Percentiles rank a stretch among this genome's conserved stretches.
These are phyloP conservation scores for Calonectria pteridis DNA, from an alignment of 2,329 filamentous ascomycete species.

Conservation along the genomic window DNA sequence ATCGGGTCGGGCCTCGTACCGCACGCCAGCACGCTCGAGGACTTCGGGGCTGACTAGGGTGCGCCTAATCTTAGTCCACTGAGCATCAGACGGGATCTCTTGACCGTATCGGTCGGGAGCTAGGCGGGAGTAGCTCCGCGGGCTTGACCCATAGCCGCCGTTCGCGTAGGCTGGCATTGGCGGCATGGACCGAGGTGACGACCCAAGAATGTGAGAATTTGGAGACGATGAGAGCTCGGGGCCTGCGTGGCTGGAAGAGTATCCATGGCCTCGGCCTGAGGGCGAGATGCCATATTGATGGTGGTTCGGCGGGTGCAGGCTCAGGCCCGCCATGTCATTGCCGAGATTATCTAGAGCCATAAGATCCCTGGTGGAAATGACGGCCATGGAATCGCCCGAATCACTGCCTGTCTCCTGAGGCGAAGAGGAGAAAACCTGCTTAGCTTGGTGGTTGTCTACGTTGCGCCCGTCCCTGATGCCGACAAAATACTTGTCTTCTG, in stretches of 20 bases:
- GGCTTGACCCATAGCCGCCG: conserved; percentile 49
- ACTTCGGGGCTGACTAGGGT: conserved; percentile 70
- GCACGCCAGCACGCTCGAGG: conserved; percentile 65
- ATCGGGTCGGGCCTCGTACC: conserved; percentile 71
- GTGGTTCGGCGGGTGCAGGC: conserved; percentile 49
- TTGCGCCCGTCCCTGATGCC: conserved; percentile 54
- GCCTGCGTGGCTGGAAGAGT: conserved; percentile 50
- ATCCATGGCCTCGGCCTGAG: conserved; percentile 46
- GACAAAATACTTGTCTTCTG: conserved; percentile 58
- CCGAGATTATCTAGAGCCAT: conserved; percentile 61
- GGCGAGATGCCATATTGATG: conserved; percentile 54
- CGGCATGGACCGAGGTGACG: conserved; percentile 57
- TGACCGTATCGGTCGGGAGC: conserved; percentile 69
- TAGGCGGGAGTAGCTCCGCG: conserved; percentile 52
- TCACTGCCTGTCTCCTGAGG: conserved; percentile 54
- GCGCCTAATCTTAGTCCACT: conserved; percentile 71
- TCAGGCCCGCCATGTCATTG: conserved; percentile 56
- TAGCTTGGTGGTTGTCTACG: conserved; percentile 46
- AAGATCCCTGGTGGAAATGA: conserved; percentile 68
- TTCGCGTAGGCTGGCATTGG: conserved; percentile 46
- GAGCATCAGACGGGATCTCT: conserved; percentile 67
- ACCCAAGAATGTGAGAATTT: conserved; percentile 45
- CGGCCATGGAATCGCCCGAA: conserved; percentile 53
- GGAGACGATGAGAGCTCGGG: conserved; percentile 52
- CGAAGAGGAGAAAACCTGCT: conserved; percentile 51